Percentiles rank a stretch among this genome's conserved stretches.
phyloP scores from a whole-genome alignment of 768 basidiomycete species.

The Daedaleopsis nitida region DNA sequence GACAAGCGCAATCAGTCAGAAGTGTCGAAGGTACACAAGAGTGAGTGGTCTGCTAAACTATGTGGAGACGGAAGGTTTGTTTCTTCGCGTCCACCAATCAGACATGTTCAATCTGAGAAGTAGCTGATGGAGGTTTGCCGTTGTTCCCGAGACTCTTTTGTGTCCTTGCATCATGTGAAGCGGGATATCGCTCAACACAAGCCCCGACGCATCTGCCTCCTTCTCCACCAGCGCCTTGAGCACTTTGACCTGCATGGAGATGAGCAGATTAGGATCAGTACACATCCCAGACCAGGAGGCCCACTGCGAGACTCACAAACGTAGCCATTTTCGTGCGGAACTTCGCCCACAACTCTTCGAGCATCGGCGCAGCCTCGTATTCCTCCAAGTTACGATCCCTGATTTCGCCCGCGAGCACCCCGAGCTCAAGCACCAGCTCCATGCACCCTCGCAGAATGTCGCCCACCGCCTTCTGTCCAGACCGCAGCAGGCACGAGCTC shows the following conservation, averaged over 20 bases:
- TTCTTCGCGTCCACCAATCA: constrained; percentile 54
- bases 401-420: constrained; percentile 64
- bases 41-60: neutral
- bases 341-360: constrained; percentile 54
- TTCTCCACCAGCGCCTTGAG: constrained; percentile 62
- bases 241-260: constrained; percentile 48
- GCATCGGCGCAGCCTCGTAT: constrained; percentile 58
- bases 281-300: neutral
- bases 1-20: too few relatives aligned
- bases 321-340: constrained; percentile 58
- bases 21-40: too few relatives aligned
- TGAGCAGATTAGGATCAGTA: constrained; percentile 12
- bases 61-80: neutral
- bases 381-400: constrained; percentile 57
- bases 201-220: constrained; percentile 24
- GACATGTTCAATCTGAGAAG: constrained; percentile 54
- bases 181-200: constrained; percentile 27
- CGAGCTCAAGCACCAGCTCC: constrained; percentile 68
- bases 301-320: constrained; percentile 50
- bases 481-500: constrained; percentile 71
- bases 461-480: constrained; percentile 63
- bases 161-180: constrained; percentile 37
- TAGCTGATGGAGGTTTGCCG: constrained; percentile 56
- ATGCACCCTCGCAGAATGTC: constrained; percentile 65
- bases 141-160: constrained; percentile 43